Percentiles rank a stretch among this genome's conserved stretches.
Evolutionary conservation across 352 stramenopile species (phyloP).

Genomic region (Globisporangium mamillatum): DNA sequence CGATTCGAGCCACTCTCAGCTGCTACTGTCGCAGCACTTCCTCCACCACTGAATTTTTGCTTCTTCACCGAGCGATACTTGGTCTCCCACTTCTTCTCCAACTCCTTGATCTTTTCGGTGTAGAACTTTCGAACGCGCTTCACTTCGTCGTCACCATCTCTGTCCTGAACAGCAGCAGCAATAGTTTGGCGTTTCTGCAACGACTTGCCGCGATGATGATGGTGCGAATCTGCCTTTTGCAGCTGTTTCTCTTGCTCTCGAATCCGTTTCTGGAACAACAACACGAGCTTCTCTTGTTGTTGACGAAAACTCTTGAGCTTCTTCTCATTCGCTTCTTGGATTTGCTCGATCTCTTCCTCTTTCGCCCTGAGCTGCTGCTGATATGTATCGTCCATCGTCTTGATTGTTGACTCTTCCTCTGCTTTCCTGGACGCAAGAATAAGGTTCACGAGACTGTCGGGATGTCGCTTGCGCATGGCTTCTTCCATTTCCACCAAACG

Average conservation of each 20-base stretch:
- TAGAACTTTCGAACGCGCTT: conserved; percentile 70
- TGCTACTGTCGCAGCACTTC: not conserved
- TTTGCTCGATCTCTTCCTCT: conserved; percentile 44
- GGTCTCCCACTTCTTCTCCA: conserved; percentile 71
- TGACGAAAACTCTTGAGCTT: conserved; percentile 72
- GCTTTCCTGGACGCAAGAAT: conserved; percentile 68
- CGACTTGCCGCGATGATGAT: not conserved
- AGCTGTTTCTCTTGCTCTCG: conserved; percentile 48
- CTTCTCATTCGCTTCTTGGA: conserved; percentile 47
- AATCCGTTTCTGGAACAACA: conserved; percentile 67
- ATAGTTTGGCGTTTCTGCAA: conserved; percentile 7
- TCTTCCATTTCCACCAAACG: conserved; percentile 69
- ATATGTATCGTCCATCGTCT: conserved; percentile 33
- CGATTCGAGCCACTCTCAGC: not conserved
- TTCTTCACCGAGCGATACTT: conserved; percentile 63
- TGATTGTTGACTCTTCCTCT: conserved; percentile 58
- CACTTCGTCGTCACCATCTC: conserved; percentile 31
- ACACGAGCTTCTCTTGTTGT: conserved; percentile 73
- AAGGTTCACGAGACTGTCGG: conserved; percentile 76
- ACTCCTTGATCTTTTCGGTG: conserved; percentile 67
- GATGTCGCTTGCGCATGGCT: conserved; percentile 70
- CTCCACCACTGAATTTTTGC: conserved; percentile 30
- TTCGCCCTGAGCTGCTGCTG: conserved; percentile 39
- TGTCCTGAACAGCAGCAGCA: conserved; percentile 14
- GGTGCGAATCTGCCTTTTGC: not conserved